Base-by-base conservation (phyloP, 495 filamentous ascomycete species). In the Xylaria castorea region DNA sequence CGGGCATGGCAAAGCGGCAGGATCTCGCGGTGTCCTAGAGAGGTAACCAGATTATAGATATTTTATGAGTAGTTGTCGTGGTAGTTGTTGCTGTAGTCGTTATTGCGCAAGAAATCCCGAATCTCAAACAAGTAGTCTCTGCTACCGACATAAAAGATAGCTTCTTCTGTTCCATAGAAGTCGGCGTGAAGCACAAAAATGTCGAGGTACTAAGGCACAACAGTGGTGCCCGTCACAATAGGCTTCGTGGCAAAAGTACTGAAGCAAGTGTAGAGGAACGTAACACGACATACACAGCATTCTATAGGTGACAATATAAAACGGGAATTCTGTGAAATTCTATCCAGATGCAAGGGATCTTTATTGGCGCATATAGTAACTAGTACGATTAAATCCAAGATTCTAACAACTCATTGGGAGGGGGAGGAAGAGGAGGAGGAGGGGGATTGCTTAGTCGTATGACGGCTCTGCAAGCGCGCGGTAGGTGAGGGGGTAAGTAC, bases 221-320 rank as follows among this genome's bases (percentile, higher is more conserved):
- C n/a, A 30, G 36, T 30, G 36, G 38, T 22, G 22, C 12, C n/a
- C 36, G 18, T 57, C 34, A 57, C 32, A 68, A 51, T 22, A 32
- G 36, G 22, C 36, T 68, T 30, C 46, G 50, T 51, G 50, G 46
- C 50, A 27, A 36, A n/a, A 44, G 64, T 36, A 46, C 44, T 44
- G 22, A 36, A 51, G 30, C n/a, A 40, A 4, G 11, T 22, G 36
- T 55, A 16, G 9, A 7, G 34, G 34, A 11, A 55, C 7, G 4
- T 5, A 14, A 53, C 46, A 44, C 46, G 2, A 6, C 46, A 42
- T 44, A 40, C 22, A 42, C 50, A 9, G 22, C 27, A 55, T 57
- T 30, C 42, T 44, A 57, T 55, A 25, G 50, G 50, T 22, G n/a
- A 42, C 50, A 50, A 22, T 30, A 38, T 0, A 36, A 46, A 9